phyloP scores from a whole-genome alignment of 331 rosid species.

The Cydonia oblonga region DNA sequence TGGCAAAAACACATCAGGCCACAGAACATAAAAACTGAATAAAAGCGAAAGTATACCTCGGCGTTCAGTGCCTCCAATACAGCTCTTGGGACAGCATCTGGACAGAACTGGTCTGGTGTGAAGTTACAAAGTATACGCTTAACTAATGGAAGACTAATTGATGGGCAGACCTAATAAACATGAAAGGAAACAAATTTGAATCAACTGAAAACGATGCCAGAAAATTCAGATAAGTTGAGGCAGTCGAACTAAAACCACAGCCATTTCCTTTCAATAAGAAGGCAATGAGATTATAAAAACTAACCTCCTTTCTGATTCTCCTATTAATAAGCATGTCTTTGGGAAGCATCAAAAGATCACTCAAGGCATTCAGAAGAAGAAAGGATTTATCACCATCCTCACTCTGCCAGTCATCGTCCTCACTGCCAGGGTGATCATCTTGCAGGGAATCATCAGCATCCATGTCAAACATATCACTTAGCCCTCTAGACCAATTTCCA shows the following conservation, averaged over 20 bases:
- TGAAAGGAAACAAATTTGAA: not conserved
- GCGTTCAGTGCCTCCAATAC: slow-evolving; percentile 76
- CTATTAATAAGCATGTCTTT: slow-evolving; percentile 85
- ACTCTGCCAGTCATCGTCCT: slow-evolving; percentile 19
- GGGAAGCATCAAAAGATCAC: slow-evolving; percentile 98
- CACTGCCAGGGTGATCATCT: slow-evolving; percentile 30
- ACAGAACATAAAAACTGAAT: not conserved
- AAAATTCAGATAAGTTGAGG: not conserved
- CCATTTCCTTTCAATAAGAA: not conserved
- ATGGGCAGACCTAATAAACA: slow-evolving; percentile 67
- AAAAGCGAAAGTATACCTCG: slow-evolving; percentile 49
- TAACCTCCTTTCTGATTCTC: slow-evolving; percentile 71
- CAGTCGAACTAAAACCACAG: not conserved
- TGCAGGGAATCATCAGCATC: slow-evolving; percentile 46
- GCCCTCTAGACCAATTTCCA: slow-evolving; percentile 94
- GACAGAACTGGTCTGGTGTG: slow-evolving; percentile 98
- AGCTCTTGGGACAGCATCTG: slow-evolving; percentile 77
- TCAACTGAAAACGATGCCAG: not conserved
- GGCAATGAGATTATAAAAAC: slow-evolving; percentile 6
- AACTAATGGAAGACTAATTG: slow-evolving; percentile 59
- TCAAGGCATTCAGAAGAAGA: slow-evolving; percentile 64
- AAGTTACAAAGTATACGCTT: slow-evolving; percentile 86
- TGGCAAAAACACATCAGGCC: not conserved
- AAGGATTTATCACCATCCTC: slow-evolving; percentile 45
- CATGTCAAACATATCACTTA: slow-evolving; percentile 69